Conservation (phyloP, 2,329 filamentous ascomycete genomes). For the Exophiala dermatitidis region DNA sequence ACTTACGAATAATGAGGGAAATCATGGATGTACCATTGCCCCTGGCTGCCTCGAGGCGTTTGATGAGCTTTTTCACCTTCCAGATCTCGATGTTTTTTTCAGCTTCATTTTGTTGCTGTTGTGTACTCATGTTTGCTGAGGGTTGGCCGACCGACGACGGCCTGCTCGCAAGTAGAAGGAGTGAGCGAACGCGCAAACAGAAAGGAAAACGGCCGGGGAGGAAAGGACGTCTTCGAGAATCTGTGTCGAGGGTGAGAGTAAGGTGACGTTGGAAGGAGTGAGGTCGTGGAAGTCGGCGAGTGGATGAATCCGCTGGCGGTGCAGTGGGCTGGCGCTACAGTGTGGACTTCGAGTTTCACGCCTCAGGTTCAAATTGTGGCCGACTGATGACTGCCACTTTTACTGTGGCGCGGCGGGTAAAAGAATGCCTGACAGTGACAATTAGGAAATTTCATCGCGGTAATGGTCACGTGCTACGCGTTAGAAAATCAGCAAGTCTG, state of each 20-base stretch:
- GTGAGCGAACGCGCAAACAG: constrained; percentile 6
- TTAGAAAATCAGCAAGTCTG: not conserved
- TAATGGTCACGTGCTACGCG: not conserved
- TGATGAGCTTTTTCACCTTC: constrained; percentile 99
- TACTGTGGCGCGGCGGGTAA: not conserved
- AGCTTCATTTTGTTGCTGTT: constrained; percentile 72
- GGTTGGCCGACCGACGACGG: constrained; percentile 15
- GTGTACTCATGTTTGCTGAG: constrained; percentile 66
- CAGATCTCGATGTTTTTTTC: constrained; percentile 89
- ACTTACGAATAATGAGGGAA: constrained; percentile 92
- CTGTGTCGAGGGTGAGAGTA: not conserved
- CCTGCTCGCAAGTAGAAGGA: constrained; percentile 8
- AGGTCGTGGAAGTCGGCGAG: constrained; percentile 3
- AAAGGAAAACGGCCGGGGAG: constrained; percentile 1
- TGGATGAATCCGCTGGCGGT: constrained; percentile 1
- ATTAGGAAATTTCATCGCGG: not conserved
- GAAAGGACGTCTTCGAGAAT: not conserved
- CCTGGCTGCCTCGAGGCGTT: constrained; percentile 90
- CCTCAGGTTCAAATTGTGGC: too few species aligned
- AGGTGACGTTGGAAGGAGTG: constrained; percentile 16
- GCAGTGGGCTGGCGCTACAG: not conserved
- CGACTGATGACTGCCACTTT: too few species aligned
- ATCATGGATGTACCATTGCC: constrained; percentile 99
- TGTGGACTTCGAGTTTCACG: not conserved
- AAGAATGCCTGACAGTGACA: not conserved